Percentiles rank a stretch among this genome's conserved stretches.
Conservation (phyloP, 2,329 filamentous ascomycete species). For the Fusarium albidum region DNA sequence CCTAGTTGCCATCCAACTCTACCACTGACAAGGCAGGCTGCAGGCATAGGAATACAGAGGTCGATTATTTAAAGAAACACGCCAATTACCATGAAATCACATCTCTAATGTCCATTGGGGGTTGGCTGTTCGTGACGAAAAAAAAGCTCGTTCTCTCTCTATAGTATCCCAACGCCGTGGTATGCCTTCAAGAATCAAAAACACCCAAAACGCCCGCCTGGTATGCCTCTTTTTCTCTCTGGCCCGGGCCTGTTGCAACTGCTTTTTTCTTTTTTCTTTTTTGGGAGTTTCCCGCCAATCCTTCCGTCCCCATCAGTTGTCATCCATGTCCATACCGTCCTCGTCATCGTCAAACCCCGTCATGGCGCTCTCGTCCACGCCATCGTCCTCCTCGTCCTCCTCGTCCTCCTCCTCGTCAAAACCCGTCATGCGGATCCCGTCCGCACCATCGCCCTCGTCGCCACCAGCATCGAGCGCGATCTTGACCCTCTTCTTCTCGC, state of each 20-base stretch:
- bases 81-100: slow-evolving; percentile 24
- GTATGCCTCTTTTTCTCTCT: slow-evolving; percentile 22
- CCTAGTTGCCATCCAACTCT: neutral
- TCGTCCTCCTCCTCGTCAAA: slow-evolving; percentile 47
- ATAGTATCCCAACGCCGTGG: slow-evolving; percentile 36
- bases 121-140: slow-evolving; percentile 30
- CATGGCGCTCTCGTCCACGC: slow-evolving; percentile 39
- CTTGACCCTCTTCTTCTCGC: slow-evolving; percentile 51
- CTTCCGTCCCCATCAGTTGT: slow-evolving; percentile 13
- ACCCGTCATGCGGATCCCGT: slow-evolving; percentile 33
- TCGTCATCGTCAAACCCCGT: slow-evolving; percentile 41
- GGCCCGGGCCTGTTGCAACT: slow-evolving; percentile 21
- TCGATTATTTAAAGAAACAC: slow-evolving; percentile 15
- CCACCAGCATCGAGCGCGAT: slow-evolving; percentile 47
- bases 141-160: slow-evolving; percentile 29
- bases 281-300: neutral
- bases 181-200: slow-evolving; percentile 37
- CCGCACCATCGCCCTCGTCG: slow-evolving; percentile 47
- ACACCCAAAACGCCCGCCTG: slow-evolving; percentile 36
- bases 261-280: neutral
- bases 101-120: slow-evolving; percentile 17
- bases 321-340: slow-evolving; percentile 46
- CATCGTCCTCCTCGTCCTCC: slow-evolving; percentile 46
- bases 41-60: neutral
- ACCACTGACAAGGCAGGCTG: neutral